Base-by-base conservation (phyloP, 176 grass and related monocot species). In the Poa pratensis region DNA sequence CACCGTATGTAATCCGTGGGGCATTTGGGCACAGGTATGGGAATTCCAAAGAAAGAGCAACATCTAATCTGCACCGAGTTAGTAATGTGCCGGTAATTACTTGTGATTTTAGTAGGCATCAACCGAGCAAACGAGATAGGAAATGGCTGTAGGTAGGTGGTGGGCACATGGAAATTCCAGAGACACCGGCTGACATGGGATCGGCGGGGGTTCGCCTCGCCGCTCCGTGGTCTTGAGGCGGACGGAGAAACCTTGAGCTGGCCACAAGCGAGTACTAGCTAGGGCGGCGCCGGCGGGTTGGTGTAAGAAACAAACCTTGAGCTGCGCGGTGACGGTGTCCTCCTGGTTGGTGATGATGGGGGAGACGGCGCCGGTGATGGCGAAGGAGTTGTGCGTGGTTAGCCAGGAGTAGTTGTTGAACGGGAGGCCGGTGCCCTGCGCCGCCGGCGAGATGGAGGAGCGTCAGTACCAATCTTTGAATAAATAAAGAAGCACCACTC, bases 361-460 rank as follows among this genome's bases (percentile, higher is more conserved):
- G 69, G 92, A 93, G 24, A 0, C 9, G 70, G 86, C 68, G 62
- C 89, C 91, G 63, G 18, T 7, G 64, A 91, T 80, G 13, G 96
- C 93, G 91, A 23, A 98, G 0, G 96, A 98, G 87, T 98, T 98
- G 83, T 98, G 95, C 17, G 95, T 98, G 22, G 95, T 98, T 39
- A 98, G 91, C 95, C 95, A 98, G 5, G 93, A 90, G 89, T 94
- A 98, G 84, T 80, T 85, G 83, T 94, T 98, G 88, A 98, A 98
- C 45, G 89, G 87, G 18, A 98, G 76, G 3, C 80, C 89, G 2
- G 86, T 94, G 73, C 81, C 87, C 94, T 93, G 81, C 34, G 53
- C 71, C 14, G 30, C 17, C 52, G 16, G 40, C 77, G 65, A 62
- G 71, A 42, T 9, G 9, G 3, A 76, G 49, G 10, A 32, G 15